Base-by-base conservation (phyloP, 2,329 filamentous ascomycete genomes). In the Colletotrichum tamarilloi region DNA sequence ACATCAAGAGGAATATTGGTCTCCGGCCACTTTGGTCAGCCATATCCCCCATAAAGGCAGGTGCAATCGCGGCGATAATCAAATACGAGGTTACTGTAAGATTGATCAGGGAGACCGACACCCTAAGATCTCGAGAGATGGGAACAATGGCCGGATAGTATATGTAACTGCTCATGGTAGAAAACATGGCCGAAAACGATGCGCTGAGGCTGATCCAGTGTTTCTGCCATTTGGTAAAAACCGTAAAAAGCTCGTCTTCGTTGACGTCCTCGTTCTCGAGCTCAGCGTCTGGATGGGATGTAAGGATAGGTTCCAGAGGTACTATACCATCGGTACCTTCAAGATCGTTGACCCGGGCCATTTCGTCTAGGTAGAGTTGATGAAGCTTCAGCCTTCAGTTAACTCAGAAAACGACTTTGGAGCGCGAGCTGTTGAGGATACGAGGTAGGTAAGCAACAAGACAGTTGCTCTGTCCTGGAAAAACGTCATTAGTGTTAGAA, bases 51-150 rank as follows among this genome's bases (percentile, higher is more conserved):
- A 87, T 83, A 57, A 90, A 80, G 28, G 84, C 84, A 0, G 89
- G 89, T 0, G 88, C 85, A 1, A 91, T 75, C 4, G 85, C 89
- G 80, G 90, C 89, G 12, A 26, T 24, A 38, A 90, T 85, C 68
- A 87, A 79, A 62, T 87, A 87, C 0, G 84, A 84, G 3, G 85
- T 87, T 1, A 87, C 77, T 0, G 84, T 84, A 55, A 87, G 78
- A 65, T 85, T 86, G 72, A 86, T 81, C 14, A 81, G 76, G 42
- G 78, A 77, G 9, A 79, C 73, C 0, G 80, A 81, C n/a, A 87
- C 82, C 32, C 81, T 58, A 0, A 88, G 77, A 35, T 87, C 84
- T 3, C 77, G 74, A 5, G 86, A 83, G 5, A 88, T 81, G 2
- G 82, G 80, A 9, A 82, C 81, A 16, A 87, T 80, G 0, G 86